phyloP scores from a whole-genome alignment of 2,329 filamentous ascomycete species.

The Pseudogymnoascus sp. region DNA sequence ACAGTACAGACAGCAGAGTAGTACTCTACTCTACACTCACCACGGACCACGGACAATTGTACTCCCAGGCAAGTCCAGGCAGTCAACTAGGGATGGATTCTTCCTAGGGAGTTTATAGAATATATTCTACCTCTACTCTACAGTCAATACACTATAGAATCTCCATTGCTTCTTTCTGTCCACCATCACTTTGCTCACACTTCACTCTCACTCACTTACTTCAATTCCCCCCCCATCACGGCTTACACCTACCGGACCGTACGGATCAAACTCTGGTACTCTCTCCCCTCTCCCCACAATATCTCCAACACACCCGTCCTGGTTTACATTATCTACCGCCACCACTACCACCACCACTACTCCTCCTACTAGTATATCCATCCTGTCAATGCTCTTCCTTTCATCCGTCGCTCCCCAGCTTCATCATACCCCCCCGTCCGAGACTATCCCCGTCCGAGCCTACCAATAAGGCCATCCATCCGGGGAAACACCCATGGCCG shows the following conservation, averaged over 20 bases:
- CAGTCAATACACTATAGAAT: neutral
- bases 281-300: neutral
- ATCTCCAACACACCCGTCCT: neutral
- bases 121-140: neutral
- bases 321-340: no score
- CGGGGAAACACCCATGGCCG: neutral
- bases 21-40: neutral
- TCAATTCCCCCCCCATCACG: neutral
- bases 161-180: neutral
- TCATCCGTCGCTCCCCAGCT: neutral
- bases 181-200: neutral
- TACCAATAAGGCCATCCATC: neutral
- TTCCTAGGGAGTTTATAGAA: neutral
- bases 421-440: neutral
- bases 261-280: neutral
- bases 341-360: no score
- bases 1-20: no score
- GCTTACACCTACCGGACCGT: neutral
- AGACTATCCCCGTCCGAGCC: neutral
- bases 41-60: neutral
- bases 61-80: no score
- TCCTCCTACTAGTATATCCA: no score
- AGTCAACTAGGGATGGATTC: neutral
- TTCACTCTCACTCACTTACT: neutral
- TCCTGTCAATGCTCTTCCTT: neutral